Evolutionary conservation across 1,284 basidiomycete genomes (phyloP).

Genomic region (Phylloboletellus chloephorus): DNA sequence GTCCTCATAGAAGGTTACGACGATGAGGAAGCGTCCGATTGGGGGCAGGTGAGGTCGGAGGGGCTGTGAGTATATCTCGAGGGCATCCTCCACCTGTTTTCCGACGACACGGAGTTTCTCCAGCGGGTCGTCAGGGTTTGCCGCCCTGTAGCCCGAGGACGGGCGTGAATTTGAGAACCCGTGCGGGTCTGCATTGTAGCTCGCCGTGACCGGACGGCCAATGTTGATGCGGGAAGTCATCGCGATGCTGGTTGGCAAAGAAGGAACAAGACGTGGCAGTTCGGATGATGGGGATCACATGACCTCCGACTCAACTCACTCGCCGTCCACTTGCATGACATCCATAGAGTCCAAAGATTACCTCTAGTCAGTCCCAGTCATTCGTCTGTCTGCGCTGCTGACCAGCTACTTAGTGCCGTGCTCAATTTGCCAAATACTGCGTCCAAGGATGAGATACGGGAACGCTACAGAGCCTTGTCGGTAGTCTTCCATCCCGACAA

Average conservation of each 20-base stretch:
- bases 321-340: constrained; percentile 6
- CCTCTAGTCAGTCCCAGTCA: constrained; percentile 20
- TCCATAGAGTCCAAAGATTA: constrained; percentile 14
- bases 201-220: constrained; percentile 61
- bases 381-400: neutral
- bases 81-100: constrained; percentile 83
- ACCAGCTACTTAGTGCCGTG: constrained; percentile 39
- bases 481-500: constrained; percentile 86
- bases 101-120: constrained; percentile 78
- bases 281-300: constrained; percentile 23
- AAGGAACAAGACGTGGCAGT: constrained; percentile 14
- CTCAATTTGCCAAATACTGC: constrained; percentile 65
- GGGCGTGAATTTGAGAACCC: constrained; percentile 64
- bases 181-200: constrained; percentile 62
- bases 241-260: constrained; percentile 27
- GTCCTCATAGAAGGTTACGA: constrained; percentile 98
- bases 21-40: constrained; percentile 94
- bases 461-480: constrained; percentile 65
- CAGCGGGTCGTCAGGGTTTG: constrained; percentile 76
- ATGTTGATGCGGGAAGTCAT: constrained; percentile 84
- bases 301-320: constrained; percentile 7
- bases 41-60: constrained; percentile 93
- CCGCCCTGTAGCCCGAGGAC: constrained; percentile 67
- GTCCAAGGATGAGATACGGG: constrained; percentile 62
- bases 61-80: constrained; percentile 92